Evolutionary conservation across 2,329 filamentous ascomycete species (phyloP), one percentile per base, ranked within the genome.

Genomic region (Ophiostoma sp.): DNA sequence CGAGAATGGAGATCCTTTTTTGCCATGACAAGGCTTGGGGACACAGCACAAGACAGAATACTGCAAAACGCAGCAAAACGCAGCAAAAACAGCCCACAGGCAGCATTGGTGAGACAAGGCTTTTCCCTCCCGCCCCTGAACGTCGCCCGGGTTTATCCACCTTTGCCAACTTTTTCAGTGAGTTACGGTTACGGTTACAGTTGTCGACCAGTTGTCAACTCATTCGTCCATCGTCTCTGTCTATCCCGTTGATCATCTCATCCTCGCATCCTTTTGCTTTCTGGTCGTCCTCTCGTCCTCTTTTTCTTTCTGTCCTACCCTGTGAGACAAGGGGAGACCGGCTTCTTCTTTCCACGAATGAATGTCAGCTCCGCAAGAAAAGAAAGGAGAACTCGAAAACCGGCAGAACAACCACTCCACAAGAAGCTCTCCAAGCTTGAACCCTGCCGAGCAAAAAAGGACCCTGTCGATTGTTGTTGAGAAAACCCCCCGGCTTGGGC

Each of bases 331-430:
- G 36, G 64, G 25, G 25, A 48, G 2, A 11, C 25, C 42, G 61
- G 61, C 36, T 64, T 17, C 11, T 64, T 64, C 36, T 45, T 55
- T 64, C 42, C 63, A 48, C 63, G 42, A 68, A 68, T 68, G 63
- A 17, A 9, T 17, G 12, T 48, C n/a, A 22, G 31, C 17, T n/a
- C 9, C 7, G 8, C 25, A 4, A 7, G 36, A 3, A 48, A 31
- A 66, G n/a, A 48, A 31, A 8, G 11, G 36, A 28, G 11, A 28
- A 19, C 15, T 19, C 4, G 39, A 45, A 25, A 48, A 45, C 22
- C n/a, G 52, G 28, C 19, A 57, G 19, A 3, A n/a, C 22, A 52
- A 52, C 11, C 50, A 28, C 12, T 17, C 8, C 42, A 8, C 7
- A 28, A 55, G 8, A 8, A 25, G 5, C 19, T 63, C 9, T 12